These are phyloP conservation scores for Iris pallida DNA, from an alignment of 116 monocot genomes.

Conservation along the genomic window DNA sequence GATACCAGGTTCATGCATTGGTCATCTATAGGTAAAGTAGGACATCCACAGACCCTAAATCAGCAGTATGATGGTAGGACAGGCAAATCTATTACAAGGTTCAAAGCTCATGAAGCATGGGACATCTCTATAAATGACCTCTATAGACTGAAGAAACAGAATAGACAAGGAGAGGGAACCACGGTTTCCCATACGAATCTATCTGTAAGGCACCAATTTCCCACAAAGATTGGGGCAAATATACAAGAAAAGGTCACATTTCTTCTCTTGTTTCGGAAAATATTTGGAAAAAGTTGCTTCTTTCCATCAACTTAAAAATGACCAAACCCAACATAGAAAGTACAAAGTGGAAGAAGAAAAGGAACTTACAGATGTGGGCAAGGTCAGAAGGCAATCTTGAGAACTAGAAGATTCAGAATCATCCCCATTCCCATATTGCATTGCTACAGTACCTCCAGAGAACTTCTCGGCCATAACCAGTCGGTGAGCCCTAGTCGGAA, in stretches of 20 bases:
- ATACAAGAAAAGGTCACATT: background rate
- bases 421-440: constrained; percentile 67
- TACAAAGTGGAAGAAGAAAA: background rate
- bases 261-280: background rate
- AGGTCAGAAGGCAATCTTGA: constrained; percentile 36
- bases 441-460: constrained; percentile 62
- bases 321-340: background rate
- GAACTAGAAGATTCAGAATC: constrained; percentile 36
- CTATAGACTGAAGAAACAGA: no score
- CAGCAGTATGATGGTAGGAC: no score
- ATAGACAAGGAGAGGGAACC: no score
- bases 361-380: constrained; percentile 70
- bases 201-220: no score
- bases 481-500: constrained; percentile 21
- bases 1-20: no score
- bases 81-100: no score
- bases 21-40: no score
- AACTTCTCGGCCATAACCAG: constrained; percentile 56
- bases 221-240: background rate
- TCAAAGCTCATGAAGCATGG: no score
- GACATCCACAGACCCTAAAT: no score
- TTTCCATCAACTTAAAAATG: background rate
- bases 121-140: no score
- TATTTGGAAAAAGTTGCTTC: background rate
- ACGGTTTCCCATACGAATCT: no score